These are phyloP conservation scores for Cyberlindnera maclurae DNA, from an alignment of 805 yeast species.

Conservation along the genomic window DNA sequence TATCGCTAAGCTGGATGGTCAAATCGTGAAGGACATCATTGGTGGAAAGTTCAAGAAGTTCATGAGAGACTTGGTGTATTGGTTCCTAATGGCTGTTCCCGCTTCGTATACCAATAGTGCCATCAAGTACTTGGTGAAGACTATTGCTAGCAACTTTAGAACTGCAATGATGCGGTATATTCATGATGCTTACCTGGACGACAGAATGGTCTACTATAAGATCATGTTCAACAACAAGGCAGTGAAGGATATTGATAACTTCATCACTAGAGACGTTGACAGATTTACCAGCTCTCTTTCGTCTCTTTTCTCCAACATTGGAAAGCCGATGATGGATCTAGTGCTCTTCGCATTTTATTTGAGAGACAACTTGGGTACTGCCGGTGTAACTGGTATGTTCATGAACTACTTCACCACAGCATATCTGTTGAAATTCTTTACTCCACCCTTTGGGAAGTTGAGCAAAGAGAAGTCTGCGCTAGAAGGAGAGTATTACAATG, in stretches of 20 bases:
- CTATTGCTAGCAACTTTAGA: constrained; percentile 77
- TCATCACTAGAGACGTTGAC: constrained; percentile 77
- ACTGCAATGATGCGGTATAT: constrained; percentile 77
- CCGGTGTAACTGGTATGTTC: constrained; percentile 80
- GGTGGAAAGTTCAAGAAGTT: constrained; percentile 74
- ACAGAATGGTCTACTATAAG: constrained; percentile 77
- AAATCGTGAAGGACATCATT: constrained; percentile 81
- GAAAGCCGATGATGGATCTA: constrained; percentile 85
- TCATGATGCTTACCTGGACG: constrained; percentile 83
- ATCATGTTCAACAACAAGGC: constrained; percentile 42
- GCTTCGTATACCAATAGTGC: constrained; percentile 90
- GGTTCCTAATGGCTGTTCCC: constrained; percentile 89
- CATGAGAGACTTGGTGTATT: constrained; percentile 67
- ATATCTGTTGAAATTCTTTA: constrained; percentile 54
- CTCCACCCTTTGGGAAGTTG: constrained; percentile 81
- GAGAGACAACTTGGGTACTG: constrained; percentile 76
- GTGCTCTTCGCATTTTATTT: constrained; percentile 78
- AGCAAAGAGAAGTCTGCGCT: constrained; percentile 66
- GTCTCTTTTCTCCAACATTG: constrained; percentile 78
- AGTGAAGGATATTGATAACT: constrained; percentile 67
- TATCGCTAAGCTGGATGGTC: constrained; percentile 88
- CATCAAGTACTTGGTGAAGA: constrained; percentile 70
- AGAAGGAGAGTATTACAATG: constrained; percentile 85
- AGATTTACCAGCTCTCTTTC: constrained; percentile 77
- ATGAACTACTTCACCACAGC: constrained; percentile 79